These are phyloP conservation scores for Leucocoprinus birnbaumii DNA, from an alignment of 768 basidiomycete genomes.

Conservation along the genomic window DNA sequence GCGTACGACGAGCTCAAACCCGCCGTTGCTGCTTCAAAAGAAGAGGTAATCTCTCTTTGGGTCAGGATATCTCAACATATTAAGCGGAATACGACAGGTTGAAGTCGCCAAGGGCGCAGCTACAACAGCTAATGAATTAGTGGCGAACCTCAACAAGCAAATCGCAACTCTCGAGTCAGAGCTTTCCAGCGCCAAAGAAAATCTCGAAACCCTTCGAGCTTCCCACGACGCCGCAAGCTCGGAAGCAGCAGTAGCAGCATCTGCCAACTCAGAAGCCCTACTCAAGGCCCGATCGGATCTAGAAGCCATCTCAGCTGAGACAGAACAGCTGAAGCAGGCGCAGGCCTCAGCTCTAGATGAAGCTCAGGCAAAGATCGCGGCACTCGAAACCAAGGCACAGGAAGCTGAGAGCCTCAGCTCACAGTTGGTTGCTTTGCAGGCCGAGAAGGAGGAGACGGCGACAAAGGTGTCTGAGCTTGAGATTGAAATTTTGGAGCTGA, in stretches of 20 bases:
- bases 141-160: conserved; percentile 47
- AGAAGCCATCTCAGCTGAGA: conserved; percentile 50
- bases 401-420: conserved; percentile 39
- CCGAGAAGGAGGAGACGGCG: conserved; percentile 68
- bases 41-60: conserved; percentile 43
- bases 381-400: conserved; percentile 44
- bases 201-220: conserved; percentile 46
- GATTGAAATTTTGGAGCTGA: conserved; percentile 75
- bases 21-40: conserved; percentile 37
- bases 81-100: conserved; percentile 37
- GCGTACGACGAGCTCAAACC: conserved; percentile 29
- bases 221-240: conserved; percentile 41
- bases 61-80: neutral
- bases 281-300: conserved; percentile 63
- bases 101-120: conserved; percentile 40
- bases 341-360: conserved; percentile 50
- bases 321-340: conserved; percentile 43
- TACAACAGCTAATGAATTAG: conserved; percentile 38
- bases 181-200: conserved; percentile 45
- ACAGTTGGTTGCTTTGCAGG: conserved; percentile 51
- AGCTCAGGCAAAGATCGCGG: conserved; percentile 38
- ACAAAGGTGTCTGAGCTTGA: conserved; percentile 78
- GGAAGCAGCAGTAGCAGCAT: conserved; percentile 47
- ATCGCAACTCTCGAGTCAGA: conserved; percentile 50
- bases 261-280: conserved; percentile 61